These are phyloP conservation scores for Plasmodium relictum DNA, from an alignment of 169 alveolate species.

Conservation along the genomic window DNA sequence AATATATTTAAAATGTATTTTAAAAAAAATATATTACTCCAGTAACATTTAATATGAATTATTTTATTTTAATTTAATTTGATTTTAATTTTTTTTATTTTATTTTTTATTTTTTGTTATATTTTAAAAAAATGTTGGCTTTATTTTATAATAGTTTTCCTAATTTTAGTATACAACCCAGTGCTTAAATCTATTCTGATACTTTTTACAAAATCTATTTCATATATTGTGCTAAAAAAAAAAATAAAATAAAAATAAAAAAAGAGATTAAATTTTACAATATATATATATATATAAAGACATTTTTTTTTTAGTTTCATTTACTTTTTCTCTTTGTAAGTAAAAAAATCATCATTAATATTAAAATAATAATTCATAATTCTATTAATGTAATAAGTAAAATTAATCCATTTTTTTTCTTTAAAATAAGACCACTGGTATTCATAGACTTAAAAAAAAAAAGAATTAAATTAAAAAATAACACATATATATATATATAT, in stretches of 20 bases:
- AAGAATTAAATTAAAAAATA: background rate
- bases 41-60: background rate
- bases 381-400: constrained; percentile 45
- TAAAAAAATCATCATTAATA: constrained; percentile 68
- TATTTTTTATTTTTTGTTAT: constrained; percentile 22
- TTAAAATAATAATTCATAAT: constrained; percentile 72
- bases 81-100: background rate
- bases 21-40: background rate
- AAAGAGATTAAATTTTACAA: background rate
- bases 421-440: constrained; percentile 77
- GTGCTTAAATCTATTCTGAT: constrained; percentile 53
- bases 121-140: background rate
- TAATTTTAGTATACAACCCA: constrained; percentile 60
- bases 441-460: constrained; percentile 41
- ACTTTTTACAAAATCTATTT: constrained; percentile 63
- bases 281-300: background rate
- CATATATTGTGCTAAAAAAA: constrained; percentile 43
- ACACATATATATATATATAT: background rate
- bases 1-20: background rate
- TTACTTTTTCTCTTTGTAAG: constrained; percentile 75
- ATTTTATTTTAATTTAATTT: background rate
- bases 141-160: constrained; percentile 37
- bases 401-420: constrained; percentile 71
- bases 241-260: constrained; percentile 4
- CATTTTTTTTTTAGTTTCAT: background rate